These are phyloP conservation scores for Skeletonema marinoi DNA, from an alignment of 108 stramenopile genomes.

Conservation along the genomic window DNA sequence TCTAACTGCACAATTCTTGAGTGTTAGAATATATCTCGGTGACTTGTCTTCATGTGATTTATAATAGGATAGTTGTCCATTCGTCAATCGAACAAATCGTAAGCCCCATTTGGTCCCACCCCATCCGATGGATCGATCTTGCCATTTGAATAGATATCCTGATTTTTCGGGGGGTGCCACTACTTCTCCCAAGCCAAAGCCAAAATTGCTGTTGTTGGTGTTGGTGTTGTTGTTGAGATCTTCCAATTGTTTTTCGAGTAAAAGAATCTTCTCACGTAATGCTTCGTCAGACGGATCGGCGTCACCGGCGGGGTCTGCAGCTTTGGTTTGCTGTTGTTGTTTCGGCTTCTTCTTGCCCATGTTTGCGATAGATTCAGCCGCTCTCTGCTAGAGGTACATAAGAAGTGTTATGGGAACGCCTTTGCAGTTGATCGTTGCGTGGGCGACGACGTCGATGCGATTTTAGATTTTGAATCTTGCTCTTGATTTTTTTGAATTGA, in stretches of 20 bases:
- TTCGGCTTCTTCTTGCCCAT: not conserved
- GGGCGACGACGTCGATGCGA: no score
- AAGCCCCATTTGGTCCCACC: constrained; percentile 81
- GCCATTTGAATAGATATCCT: constrained; percentile 81
- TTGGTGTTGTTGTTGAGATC: not conserved
- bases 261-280: not conserved
- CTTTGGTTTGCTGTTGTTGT: not conserved
- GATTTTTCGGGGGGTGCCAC: constrained; percentile 38
- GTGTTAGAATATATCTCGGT: constrained; percentile 64
- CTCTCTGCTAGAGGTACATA: no score
- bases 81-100: constrained; percentile 62
- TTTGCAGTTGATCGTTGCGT: no score
- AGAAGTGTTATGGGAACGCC: no score
- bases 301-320: not conserved
- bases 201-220: not conserved
- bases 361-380: not conserved
- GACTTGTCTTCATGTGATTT: constrained; percentile 56
- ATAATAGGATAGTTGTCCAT: constrained; percentile 67
- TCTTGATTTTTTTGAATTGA: no score
- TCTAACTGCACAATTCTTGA: constrained; percentile 80
- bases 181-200: not conserved
- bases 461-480: no score
- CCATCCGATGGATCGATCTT: constrained; percentile 82
- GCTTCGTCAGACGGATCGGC: not conserved
- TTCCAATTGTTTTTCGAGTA: not conserved